Evolutionary conservation across 306 rosid genomes (phyloP).

Genomic region (Cicer cuneatum): DNA sequence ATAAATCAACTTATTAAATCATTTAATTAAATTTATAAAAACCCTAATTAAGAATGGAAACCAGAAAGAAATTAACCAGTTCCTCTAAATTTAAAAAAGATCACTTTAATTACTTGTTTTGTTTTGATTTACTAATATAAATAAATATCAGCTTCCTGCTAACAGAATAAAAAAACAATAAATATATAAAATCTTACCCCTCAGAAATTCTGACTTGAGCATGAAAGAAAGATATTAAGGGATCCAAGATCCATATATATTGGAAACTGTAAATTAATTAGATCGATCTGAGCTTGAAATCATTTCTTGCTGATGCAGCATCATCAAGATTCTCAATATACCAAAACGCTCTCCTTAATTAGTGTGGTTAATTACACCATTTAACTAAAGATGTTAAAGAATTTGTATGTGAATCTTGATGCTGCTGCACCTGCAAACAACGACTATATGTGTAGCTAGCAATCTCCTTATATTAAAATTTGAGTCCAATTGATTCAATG

Average conservation of each 20-base stretch:
- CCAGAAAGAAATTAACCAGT: not conserved
- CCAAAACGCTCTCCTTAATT: not conserved
- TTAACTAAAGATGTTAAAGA: not conserved
- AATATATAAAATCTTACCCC: conserved; percentile 13
- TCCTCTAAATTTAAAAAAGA: not conserved
- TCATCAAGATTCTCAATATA: conserved; percentile 96
- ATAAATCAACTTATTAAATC: not conserved
- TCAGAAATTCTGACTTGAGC: not conserved
- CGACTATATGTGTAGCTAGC: conserved; percentile 32
- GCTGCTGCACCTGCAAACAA: conserved; percentile 96
- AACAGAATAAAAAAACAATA: not conserved
- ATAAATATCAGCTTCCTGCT: not conserved
- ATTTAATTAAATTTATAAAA: not conserved
- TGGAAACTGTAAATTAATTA: not conserved
- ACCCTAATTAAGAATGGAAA: conserved; percentile 33
- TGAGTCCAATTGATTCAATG: conserved; percentile 17
- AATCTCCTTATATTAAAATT: not conserved
- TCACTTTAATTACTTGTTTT: not conserved
- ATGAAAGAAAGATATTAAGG: not conserved
- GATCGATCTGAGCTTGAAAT: conserved; percentile 6
- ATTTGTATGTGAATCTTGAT: conserved; percentile 71
- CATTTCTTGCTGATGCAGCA: conserved; percentile 94
- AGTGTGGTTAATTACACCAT: not conserved
- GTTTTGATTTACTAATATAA: not conserved
- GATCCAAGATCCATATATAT: conserved; percentile 11